phyloP scores from a whole-genome alignment of 768 basidiomycete species.

The Phylloporus arenicola region DNA sequence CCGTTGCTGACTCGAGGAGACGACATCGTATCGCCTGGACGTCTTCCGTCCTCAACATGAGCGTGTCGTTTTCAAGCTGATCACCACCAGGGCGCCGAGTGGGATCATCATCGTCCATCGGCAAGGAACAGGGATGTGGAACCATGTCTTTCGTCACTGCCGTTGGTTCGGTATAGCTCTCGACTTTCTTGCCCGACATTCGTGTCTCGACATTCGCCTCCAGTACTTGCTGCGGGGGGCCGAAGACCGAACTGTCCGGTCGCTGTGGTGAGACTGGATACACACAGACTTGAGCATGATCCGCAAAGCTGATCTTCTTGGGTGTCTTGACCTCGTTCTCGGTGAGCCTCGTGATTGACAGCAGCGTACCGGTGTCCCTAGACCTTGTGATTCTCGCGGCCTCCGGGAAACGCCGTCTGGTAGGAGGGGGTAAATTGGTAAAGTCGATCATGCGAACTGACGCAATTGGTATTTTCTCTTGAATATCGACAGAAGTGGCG shows the following conservation, averaged over 20 bases:
- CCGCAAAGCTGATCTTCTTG: conserved; percentile 24
- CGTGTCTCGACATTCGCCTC: not conserved
- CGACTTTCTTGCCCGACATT: not conserved
- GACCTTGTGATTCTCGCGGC: not conserved
- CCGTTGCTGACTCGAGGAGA: conserved; percentile 8
- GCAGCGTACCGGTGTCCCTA: not conserved
- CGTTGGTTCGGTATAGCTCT: not conserved
- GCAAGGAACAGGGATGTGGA: not conserved
- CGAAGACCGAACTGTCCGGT: not conserved
- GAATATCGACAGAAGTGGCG: not conserved
- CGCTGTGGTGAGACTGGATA: conserved; percentile 13
- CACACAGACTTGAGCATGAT: conserved; percentile 19
- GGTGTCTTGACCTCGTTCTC: conserved; percentile 16
- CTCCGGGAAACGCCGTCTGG: conserved; percentile 10
- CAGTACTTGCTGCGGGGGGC: not conserved
- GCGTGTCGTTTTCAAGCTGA: conserved; percentile 1
- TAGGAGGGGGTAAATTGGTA: conserved; percentile 14
- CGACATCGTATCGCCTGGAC: conserved; percentile 12
- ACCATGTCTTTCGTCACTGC: not conserved
- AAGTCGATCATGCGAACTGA: conserved; percentile 27
- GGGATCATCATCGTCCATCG: not conserved
- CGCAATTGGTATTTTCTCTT: not conserved
- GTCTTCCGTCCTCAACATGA: conserved; percentile 17
- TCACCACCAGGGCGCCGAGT: not conserved
- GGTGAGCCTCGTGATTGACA: conserved; percentile 6